Base-by-base conservation (phyloP, 306 rosid genomes). In the Datisca glomerata region DNA sequence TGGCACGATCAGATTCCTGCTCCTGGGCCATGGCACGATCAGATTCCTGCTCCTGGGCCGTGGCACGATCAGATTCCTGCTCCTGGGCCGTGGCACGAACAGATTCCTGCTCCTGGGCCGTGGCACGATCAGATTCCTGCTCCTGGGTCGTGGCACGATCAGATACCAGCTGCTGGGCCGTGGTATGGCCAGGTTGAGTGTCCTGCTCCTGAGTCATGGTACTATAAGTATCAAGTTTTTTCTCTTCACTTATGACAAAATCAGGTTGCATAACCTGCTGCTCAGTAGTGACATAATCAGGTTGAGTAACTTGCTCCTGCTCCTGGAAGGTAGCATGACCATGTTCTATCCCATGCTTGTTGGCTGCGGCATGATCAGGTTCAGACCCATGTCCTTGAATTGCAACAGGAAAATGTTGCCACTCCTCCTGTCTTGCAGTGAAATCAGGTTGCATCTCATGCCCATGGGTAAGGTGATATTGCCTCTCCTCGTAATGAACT, bases 211-310 rank as follows among this genome's bases (percentile, higher is more conserved):
- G 49, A n/a, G 13, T 18, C 28, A 31, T 20, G 47, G 39, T 9
- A 15, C 23, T 20, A 41, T 18, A 25, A 24, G 46, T 38, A 32
- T 18, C 4, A 8, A 17, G 24, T 19, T 22, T 21, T 42, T 22
- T 23, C 58, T 39, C 48, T 38, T 40, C 47, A 16, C 24, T 25
- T 18, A 29, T 19, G 20, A 32, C 14, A 40, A 12, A 14, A 53
- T 12, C 59, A 40, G 59, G 59, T 17, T 53, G 47, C 21, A n/a
- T 41, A 21, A 24, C 49, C 10, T 41, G 59, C 14, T 40, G 48
- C 48, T 29, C 24, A 16, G 41, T 18, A 17, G 48, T 19, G 48
- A 41, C 40, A 42, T 21, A 25, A 18, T 40, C 59, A 18, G 32
- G 12, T n/a, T n/a, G n/a, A n/a, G n/a, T n/a, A n/a, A n/a, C n/a